Base-by-base conservation (phyloP, 1,284 basidiomycete genomes). In the Thelephora terrestris region DNA sequence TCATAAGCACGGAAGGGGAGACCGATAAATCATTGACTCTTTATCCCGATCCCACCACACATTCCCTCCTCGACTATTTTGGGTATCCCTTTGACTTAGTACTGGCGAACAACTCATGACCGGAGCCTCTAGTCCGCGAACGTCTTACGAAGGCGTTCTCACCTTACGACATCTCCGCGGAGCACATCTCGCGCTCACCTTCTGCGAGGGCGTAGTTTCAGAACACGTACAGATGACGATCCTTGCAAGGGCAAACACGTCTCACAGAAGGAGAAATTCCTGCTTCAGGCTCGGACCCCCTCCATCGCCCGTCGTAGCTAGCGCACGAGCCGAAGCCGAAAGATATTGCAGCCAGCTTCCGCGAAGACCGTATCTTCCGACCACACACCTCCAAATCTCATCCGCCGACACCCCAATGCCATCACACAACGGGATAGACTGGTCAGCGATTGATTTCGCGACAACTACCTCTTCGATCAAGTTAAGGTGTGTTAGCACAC, bases 131-230 rank as follows among this genome's bases (percentile, higher is more conserved):
- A 3, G 75, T 79, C 0, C 78, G 92, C 50, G 92, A 91, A 60
- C 79, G 81, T 16, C 75, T 97, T 10, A 64, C 95, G 7, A 82
- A 88, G 43, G 78, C 85, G 2, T 92, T 96, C 63, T 75, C 82
- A 5, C 81, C 87, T 50, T 98, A 97, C 64, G 95, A 99, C 58
- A 78, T 80, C 42, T 68, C 97, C 4, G 78, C 91, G 0, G 95
- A 94, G 61, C 81, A 84, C 29, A 89, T 98, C 56, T 77, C 80
- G 46, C 73, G 70, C 94, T 17, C 85, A 87, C 0, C 81, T 74
- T 21, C 35, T 18, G 16, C 16, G 35, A 37, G 72, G 72, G 2
- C n/a, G n/a, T n/a, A n/a, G n/a, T n/a, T n/a, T n/a, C n/a, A 67
- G 1, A 80, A 90, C 53, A 75, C 84, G 14, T 76, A 98, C 7